Percentiles rank a stretch among this genome's conserved stretches.
Evolutionary conservation across 176 grass and related monocot genomes (phyloP).

Genomic region (Ensete glaucum): DNA sequence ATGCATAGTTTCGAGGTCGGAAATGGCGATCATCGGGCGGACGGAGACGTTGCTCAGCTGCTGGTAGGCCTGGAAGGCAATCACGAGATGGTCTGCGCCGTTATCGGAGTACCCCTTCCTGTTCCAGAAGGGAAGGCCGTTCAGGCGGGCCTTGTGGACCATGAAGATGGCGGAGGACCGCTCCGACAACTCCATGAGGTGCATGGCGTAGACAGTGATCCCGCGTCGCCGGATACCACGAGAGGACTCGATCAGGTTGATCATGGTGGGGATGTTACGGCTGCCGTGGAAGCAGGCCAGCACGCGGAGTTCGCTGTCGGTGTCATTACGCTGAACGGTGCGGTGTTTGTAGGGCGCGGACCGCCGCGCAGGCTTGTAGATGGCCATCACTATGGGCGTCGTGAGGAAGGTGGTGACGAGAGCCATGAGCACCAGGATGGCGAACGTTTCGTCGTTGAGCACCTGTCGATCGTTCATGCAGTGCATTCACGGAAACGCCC

Average conservation of each 20-base stretch:
- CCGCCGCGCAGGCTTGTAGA: constrained; percentile 3
- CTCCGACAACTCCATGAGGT: constrained; percentile 15
- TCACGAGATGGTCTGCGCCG: background rate
- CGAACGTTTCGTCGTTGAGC: constrained; percentile 42
- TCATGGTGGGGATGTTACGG: constrained; percentile 13
- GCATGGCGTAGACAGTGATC: constrained; percentile 12
- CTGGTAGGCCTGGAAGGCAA: constrained; percentile 9
- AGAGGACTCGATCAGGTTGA: constrained; percentile 5
- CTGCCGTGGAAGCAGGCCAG: constrained; percentile 14
- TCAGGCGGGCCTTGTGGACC: constrained; percentile 10
- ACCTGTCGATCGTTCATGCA: constrained; percentile 3
- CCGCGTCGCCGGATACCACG: constrained; percentile 1
- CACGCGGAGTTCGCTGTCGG: constrained; percentile 4
- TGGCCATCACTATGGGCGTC: constrained; percentile 31
- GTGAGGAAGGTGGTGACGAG: constrained; percentile 47
- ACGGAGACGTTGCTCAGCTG: constrained; percentile 11
- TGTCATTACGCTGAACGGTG: background rate
- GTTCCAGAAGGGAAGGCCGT: constrained; percentile 18
- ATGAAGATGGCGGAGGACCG: constrained; percentile 9
- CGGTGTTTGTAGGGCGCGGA: constrained; percentile 2
- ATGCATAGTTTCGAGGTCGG: constrained; percentile 8
- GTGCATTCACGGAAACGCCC: background rate
- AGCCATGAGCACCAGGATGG: constrained; percentile 39
- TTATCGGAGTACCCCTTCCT: background rate
- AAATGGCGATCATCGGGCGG: constrained; percentile 11